Conservation (phyloP, 1,284 basidiomycete species). For the Thelephora terrestris region DNA sequence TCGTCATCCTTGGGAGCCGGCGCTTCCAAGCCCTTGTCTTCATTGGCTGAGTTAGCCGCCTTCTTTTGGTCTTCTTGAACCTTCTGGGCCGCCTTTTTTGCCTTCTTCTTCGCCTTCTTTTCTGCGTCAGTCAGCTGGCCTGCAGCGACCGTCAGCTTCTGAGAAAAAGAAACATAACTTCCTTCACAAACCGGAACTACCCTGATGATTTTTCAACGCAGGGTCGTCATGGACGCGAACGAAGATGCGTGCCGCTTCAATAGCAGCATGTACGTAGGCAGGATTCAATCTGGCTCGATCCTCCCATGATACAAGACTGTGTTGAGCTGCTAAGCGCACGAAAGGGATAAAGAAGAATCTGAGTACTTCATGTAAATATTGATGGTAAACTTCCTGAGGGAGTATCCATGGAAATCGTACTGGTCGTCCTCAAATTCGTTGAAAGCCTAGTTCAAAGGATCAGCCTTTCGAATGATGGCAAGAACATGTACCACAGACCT, state of each 20-base stretch:
- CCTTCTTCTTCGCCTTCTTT: constrained; percentile 88
- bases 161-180: neutral
- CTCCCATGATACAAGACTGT: constrained; percentile 76
- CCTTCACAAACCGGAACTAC: neutral
- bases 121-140: constrained; percentile 52
- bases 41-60: constrained; percentile 31
- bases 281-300: constrained; percentile 71
- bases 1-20: constrained; percentile 67
- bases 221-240: neutral
- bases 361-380: constrained; percentile 73
- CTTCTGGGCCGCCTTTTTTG: constrained; percentile 76
- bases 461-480: constrained; percentile 1
- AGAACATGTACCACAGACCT: constrained; percentile 31
- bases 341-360: constrained; percentile 10
- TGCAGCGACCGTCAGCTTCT: constrained; percentile 4
- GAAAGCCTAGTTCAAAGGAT: constrained; percentile 47
- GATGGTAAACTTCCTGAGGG: constrained; percentile 83
- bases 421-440: constrained; percentile 92
- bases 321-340: neutral
- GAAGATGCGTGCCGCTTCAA: constrained; percentile 39
- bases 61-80: constrained; percentile 57
- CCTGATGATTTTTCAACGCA: neutral
- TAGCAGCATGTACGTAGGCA: constrained; percentile 66
- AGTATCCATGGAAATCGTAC: constrained; percentile 97
- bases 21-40: constrained; percentile 70